phyloP scores from a whole-genome alignment of 2,329 filamentous ascomycete species.

The Colletotrichum lini region DNA sequence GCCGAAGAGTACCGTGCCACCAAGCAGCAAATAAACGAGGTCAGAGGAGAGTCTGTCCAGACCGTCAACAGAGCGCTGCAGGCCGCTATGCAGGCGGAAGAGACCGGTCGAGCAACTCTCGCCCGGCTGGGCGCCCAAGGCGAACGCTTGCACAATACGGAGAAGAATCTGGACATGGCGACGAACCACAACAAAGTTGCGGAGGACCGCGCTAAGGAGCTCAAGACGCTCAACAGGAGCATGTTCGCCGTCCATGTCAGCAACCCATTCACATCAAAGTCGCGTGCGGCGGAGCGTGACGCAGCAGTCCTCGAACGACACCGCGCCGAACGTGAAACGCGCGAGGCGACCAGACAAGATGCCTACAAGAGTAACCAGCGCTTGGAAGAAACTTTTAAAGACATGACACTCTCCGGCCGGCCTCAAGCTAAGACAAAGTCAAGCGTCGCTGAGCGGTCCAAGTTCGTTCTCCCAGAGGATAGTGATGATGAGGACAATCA shows the following conservation, averaged over 20 bases:
- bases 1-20: conserved; percentile 75
- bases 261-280: conserved; percentile 82
- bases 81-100: conserved; percentile 77
- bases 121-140: conserved; percentile 83
- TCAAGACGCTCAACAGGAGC: conserved; percentile 88
- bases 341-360: conserved; percentile 72
- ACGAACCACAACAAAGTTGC: conserved; percentile 82
- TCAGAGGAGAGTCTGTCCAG: conserved; percentile 78
- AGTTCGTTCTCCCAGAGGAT: conserved; percentile 86
- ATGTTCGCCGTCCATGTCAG: conserved; percentile 90
- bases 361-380: conserved; percentile 66
- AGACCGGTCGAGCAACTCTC: conserved; percentile 79
- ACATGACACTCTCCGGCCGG: conserved; percentile 48
- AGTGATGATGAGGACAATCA: conserved; percentile 72
- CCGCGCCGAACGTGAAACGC: conserved; percentile 74
- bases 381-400: conserved; percentile 66
- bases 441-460: conserved; percentile 52
- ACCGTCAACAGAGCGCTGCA: conserved; percentile 64
- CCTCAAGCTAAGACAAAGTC: conserved; percentile 35
- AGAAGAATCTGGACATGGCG: conserved; percentile 86
- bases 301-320: conserved; percentile 79
- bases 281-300: conserved; percentile 75
- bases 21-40: conserved; percentile 80
- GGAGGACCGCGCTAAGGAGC: conserved; percentile 84
- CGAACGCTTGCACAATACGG: conserved; percentile 85